phyloP scores from a whole-genome alignment of 306 rosid species.

The Quercus mongolica region DNA sequence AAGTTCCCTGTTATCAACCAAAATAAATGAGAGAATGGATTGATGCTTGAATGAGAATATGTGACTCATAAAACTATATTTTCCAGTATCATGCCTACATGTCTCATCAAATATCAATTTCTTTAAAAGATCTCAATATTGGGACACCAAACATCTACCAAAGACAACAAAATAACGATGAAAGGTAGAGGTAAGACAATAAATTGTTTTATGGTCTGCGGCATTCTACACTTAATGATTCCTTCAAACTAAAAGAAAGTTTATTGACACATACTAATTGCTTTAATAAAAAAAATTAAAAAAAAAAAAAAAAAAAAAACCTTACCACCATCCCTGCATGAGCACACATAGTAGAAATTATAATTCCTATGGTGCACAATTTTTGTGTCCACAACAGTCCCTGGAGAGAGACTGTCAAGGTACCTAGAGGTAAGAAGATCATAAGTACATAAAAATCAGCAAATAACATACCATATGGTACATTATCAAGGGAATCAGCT shows the following conservation, averaged over 20 bases:
- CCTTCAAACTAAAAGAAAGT: neutral
- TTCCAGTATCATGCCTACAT: neutral
- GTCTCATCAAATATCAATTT: no score
- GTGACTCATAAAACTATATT: neutral
- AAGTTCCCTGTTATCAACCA: conserved; percentile 61
- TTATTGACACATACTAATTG: neutral
- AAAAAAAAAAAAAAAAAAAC: neutral
- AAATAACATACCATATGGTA: conserved; percentile 74
- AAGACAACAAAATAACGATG: neutral
- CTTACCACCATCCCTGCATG: conserved; percentile 71
- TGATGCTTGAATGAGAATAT: conserved; percentile 3
- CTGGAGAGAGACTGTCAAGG: conserved; percentile 36
- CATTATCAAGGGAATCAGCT: conserved; percentile 52
- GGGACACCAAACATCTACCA: no score
- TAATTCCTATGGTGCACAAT: conserved; percentile 72
- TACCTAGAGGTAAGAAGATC: neutral
- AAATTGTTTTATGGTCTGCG: neutral
- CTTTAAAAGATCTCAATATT: no score
- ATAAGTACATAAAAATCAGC: neutral
- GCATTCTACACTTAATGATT: neutral
- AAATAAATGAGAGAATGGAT: neutral
- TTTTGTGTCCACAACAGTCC: conserved; percentile 82
- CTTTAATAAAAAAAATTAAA: neutral
- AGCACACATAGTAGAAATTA: conserved; percentile 87
- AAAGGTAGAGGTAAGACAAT: neutral